These are phyloP conservation scores for Eutrema japonicum DNA, from an alignment of 345 rosid genomes.

Conservation along the genomic window DNA sequence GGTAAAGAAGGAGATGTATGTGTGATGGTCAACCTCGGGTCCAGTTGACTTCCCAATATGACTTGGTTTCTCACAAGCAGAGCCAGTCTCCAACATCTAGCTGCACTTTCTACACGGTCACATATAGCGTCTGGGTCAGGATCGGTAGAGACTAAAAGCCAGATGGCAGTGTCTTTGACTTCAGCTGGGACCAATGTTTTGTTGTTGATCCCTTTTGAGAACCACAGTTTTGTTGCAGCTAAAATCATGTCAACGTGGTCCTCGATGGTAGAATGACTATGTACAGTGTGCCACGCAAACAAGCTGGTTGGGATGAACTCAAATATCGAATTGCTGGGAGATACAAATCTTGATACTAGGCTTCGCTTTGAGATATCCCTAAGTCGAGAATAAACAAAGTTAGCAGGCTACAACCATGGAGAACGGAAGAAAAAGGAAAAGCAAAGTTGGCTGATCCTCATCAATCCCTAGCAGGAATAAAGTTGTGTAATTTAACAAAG, in stretches of 20 bases:
- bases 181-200: conserved; percentile 49
- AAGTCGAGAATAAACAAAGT: conserved; percentile 37
- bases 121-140: conserved; percentile 47
- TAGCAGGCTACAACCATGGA: conserved; percentile 17
- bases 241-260: conserved; percentile 50
- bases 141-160: conserved; percentile 68
- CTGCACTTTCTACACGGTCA: conserved; percentile 44
- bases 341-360: conserved; percentile 62
- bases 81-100: conserved; percentile 73
- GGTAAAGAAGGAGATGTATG: conserved; percentile 27
- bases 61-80: conserved; percentile 60
- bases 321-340: conserved; percentile 50
- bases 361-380: conserved; percentile 75
- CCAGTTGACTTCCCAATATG: conserved; percentile 64
- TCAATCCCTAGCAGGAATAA: conserved; percentile 6
- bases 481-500: background rate
- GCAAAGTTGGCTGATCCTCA: conserved; percentile 20
- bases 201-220: conserved; percentile 48
- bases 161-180: conserved; percentile 64
- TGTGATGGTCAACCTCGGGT: conserved; percentile 59
- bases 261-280: conserved; percentile 43
- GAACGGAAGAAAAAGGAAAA: conserved; percentile 5
- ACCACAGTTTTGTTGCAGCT: conserved; percentile 55
- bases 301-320: conserved; percentile 69
- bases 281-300: conserved; percentile 57